Conservation (phyloP, 2,329 filamentous ascomycete genomes). For the Fusarium sp. region DNA sequence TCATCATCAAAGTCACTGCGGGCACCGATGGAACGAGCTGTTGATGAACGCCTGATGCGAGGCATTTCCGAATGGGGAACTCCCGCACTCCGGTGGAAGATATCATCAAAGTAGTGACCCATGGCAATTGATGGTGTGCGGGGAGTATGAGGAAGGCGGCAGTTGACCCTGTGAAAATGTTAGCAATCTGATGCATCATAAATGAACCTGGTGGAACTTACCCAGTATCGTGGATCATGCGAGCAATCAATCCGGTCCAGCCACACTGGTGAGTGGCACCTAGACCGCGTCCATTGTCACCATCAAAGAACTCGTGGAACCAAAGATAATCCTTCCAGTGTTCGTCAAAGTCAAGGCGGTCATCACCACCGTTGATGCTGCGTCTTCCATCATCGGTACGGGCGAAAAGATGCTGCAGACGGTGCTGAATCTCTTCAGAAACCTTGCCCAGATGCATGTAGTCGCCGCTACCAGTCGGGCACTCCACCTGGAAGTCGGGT, state of each 20-base stretch:
- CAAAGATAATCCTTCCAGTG: conserved; percentile 89
- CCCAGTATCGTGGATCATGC: conserved; percentile 98
- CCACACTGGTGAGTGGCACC: conserved; percentile 96
- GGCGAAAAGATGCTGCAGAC: conserved; percentile 91
- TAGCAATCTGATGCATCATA: conserved; percentile 53
- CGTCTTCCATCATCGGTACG: conserved; percentile 87
- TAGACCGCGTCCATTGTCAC: conserved; percentile 88
- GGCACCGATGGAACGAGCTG: conserved; percentile 84
- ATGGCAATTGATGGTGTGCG: conserved; percentile 87
- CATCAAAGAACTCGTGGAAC: conserved; percentile 99
- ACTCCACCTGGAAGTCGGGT: conserved; percentile 89
- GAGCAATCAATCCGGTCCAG: conserved; percentile 95
- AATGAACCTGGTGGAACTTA: conserved; percentile 63
- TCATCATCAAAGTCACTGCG: conserved; percentile 81
- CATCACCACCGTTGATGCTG: conserved; percentile 88
- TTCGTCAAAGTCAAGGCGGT: conserved; percentile 90
- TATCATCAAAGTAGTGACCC: conserved; percentile 95
- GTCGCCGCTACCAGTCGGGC: conserved; percentile 92
- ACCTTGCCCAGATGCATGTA: conserved; percentile 97
- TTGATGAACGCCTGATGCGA: conserved; percentile 82
- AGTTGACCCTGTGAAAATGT: conserved; percentile 76
- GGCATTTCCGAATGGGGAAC: conserved; percentile 60
- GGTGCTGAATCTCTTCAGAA: conserved; percentile 94
- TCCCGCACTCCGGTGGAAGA: conserved; percentile 69
- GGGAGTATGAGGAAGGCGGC: conserved; percentile 92